Evolutionary conservation across 192 early-diverging fungal genomes (phyloP).

Genomic region (Blastocladiella britannica): DNA sequence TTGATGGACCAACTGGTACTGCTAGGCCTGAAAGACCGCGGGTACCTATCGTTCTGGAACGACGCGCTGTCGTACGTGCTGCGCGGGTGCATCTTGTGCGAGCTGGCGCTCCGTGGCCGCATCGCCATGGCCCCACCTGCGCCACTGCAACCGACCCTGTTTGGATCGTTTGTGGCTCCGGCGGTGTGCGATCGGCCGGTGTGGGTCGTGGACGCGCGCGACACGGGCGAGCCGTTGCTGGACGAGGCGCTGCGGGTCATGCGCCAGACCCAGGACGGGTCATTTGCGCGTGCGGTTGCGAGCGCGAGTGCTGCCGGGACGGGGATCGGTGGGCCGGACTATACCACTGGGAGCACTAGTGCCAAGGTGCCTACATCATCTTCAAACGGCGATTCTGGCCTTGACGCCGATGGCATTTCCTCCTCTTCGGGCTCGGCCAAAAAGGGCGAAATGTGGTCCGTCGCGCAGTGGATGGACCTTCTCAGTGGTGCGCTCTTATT

Average conservation of each 20-base stretch:
- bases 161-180: too few species aligned
- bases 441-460: constrained; percentile 58
- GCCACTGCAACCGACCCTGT: too few species aligned
- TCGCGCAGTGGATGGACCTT: constrained; percentile 88
- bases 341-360: not conserved
- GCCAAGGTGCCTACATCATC: too few species aligned
- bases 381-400: too few species aligned
- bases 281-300: too few species aligned
- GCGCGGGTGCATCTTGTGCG: constrained; percentile 86
- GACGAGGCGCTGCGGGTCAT: constrained; percentile 87
- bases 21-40: constrained; percentile 79
- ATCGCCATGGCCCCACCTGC: constrained; percentile 74
- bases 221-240: constrained; percentile 84
- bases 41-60: constrained; percentile 97
- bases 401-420: too few species aligned
- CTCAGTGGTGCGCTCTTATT: constrained; percentile 55
- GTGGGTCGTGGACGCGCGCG: constrained; percentile 56
- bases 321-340: too few species aligned
- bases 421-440: too few species aligned
- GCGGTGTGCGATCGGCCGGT: constrained; percentile 62
- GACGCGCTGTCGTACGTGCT: constrained; percentile 94
- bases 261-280: constrained; percentile 1
- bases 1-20: constrained; percentile 89
- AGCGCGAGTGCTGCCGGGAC: too few species aligned
- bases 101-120: constrained; percentile 76